These are phyloP conservation scores for Magnaporthiopsis incrustans DNA, from an alignment of 2,329 filamentous ascomycete species.

Conservation along the genomic window DNA sequence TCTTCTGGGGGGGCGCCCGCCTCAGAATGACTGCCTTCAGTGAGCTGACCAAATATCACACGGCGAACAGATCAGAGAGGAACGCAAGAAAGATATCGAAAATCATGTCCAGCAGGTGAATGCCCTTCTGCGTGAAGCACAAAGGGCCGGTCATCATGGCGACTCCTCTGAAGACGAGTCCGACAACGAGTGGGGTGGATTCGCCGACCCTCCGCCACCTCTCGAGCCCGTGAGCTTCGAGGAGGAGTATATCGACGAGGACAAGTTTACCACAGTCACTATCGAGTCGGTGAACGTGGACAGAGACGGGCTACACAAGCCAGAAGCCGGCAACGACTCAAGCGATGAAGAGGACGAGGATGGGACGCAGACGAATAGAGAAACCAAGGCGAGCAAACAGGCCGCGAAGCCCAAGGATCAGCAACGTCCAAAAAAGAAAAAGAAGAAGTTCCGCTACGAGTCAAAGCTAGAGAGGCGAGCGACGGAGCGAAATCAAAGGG, in stretches of 20 bases:
- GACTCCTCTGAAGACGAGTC: constrained; percentile 35
- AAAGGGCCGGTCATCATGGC: constrained; percentile 35
- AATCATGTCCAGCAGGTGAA: constrained; percentile 74
- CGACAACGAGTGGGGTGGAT: constrained; percentile 56
- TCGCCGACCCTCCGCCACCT: constrained; percentile 40
- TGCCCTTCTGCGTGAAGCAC: constrained; percentile 55
- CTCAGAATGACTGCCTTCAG: not conserved
- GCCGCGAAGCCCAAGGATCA: constrained; percentile 34
- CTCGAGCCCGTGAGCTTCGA: constrained; percentile 62
- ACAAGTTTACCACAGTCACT: constrained; percentile 90
- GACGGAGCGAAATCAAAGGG: constrained; percentile 61
- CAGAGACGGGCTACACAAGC: constrained; percentile 61
- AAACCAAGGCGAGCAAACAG: constrained; percentile 25
- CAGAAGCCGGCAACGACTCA: constrained; percentile 30
- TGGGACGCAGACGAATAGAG: constrained; percentile 25
- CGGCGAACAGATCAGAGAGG: constrained; percentile 64
- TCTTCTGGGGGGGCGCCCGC: not conserved
- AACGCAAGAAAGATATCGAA: constrained; percentile 73
- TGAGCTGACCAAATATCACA: not conserved
- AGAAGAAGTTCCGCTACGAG: constrained; percentile 90
- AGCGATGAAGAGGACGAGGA: constrained; percentile 22
- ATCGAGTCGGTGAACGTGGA: constrained; percentile 81
- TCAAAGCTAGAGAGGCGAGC: constrained; percentile 76
- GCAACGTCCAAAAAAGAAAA: constrained; percentile 65
- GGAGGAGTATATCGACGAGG: constrained; percentile 93